phyloP scores from a whole-genome alignment of 2,329 filamentous ascomycete species.

The Myriosclerotinia scirpicola region DNA sequence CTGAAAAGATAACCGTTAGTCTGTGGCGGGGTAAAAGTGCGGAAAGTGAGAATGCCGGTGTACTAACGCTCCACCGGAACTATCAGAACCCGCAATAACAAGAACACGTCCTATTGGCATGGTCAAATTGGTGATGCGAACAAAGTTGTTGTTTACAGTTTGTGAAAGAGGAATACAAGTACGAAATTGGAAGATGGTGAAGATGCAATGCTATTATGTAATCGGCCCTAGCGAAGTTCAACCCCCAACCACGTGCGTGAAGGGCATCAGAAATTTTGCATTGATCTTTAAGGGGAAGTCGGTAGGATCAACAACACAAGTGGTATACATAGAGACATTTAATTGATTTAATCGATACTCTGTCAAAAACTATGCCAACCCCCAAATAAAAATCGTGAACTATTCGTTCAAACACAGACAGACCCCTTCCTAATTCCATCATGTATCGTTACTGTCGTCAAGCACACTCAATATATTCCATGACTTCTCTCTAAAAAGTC shows the following conservation, averaged over 20 bases:
- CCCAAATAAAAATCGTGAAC: not conserved
- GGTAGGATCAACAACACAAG: not conserved
- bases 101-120: constrained; percentile 54
- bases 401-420: not conserved
- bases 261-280: not conserved
- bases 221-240: constrained; percentile 1
- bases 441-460: not conserved
- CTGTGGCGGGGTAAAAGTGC: constrained; percentile 21
- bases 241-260: constrained; percentile 2
- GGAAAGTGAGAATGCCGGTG: constrained; percentile 14
- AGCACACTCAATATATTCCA: not conserved
- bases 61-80: constrained; percentile 72
- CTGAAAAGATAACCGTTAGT: constrained; percentile 48
- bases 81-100: constrained; percentile 72
- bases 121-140: constrained; percentile 6
- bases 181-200: not conserved
- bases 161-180: not conserved
- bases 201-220: constrained; percentile 15
- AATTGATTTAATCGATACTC: not conserved
- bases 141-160: not conserved
- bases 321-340: not conserved
- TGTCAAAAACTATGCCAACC: not conserved
- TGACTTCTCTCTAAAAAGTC: not conserved
- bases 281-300: not conserved
- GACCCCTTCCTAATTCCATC: not conserved